Evolutionary conservation across 345 rosid genomes (phyloP).

Genomic region (Bruguiera parviflora): DNA sequence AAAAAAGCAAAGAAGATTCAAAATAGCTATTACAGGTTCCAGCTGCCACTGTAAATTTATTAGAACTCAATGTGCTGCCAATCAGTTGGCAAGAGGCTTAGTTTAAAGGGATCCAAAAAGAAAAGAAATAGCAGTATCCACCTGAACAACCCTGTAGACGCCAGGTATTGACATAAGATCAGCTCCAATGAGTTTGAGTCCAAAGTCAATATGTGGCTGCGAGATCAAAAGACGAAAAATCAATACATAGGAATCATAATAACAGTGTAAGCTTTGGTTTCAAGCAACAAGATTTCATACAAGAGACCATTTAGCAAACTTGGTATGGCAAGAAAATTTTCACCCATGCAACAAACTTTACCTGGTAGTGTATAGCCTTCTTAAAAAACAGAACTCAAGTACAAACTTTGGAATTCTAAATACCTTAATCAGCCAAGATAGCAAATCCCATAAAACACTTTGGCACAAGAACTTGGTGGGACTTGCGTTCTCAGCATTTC

Average conservation of each 20-base stretch:
- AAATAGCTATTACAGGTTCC: background rate
- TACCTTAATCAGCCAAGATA: too few relatives aligned
- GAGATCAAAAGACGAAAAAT: slow-evolving; percentile 20
- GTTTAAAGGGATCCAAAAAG: background rate
- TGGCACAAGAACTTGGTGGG: too few relatives aligned
- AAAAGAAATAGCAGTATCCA: slow-evolving; percentile 13
- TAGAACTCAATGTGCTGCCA: background rate
- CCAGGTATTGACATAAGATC: slow-evolving; percentile 99
- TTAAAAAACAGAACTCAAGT: too few relatives aligned
- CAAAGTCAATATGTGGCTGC: slow-evolving; percentile 98
- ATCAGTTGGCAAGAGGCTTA: background rate
- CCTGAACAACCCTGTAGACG: slow-evolving; percentile 90
- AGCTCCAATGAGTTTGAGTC: slow-evolving; percentile 84
- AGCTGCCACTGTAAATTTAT: background rate
- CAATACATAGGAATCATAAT: background rate
- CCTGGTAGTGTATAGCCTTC: too few relatives aligned
- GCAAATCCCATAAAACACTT: too few relatives aligned
- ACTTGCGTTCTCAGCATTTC: too few relatives aligned
- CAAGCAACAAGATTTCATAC: background rate
- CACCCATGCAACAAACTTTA: too few relatives aligned
- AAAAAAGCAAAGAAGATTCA: background rate
- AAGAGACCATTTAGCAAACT: background rate
- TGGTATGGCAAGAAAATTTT: background rate
- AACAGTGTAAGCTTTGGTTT: background rate
- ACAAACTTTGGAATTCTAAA: too few relatives aligned